Evolutionary conservation across 306 rosid genomes (phyloP), one percentile per base, ranked within the genome.

Genomic region (Pyrus pyrifolia): DNA sequence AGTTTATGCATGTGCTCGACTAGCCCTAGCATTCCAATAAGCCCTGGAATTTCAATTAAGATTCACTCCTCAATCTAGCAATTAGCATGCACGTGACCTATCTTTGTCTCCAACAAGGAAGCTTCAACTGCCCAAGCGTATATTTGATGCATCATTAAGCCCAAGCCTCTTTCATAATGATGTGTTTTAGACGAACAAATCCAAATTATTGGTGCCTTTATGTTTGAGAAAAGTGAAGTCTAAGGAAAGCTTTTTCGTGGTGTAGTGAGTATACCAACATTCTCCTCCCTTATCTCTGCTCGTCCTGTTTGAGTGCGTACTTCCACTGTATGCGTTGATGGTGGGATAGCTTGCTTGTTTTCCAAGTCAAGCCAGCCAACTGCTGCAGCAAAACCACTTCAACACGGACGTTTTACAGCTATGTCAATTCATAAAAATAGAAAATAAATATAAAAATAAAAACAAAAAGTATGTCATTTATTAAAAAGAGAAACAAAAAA

Each of bases 141-240:
- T 45, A 76, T 72, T 84, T 71, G 80, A 76, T 79, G 80, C 81
- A 78, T 65, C 71, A 83, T 86, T 30, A 78, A 82, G 83, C 65
- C 71, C 66, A 42, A 42, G 3, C 83, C 45, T 31, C 59, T 62
- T 59, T 42, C 44, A 40, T 74, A 53, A 67, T 74, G 59, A 72
- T 78, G 35, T 71, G 25, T 68, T 78, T 72, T 11, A 11, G 59
- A 66, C 51, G 72, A 53, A 60, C 79, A 77, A 38, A 66, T 25
- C 78, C 70, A 10, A 76, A 76, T 87, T 51, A 84, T 78, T 71
- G 78, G 67, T 71, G 70, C 46, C 93, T 91, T 87, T 87, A 75
- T 72, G 82, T 65, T 75, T 81, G 84, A 91, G 88, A 82, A 80
- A 91, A 91, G 93, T 93, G 85, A 81, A 84, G 83, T 73, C 89